Base-by-base conservation (phyloP, 2,329 filamentous ascomycete species). In the Erysiphe pulchra region DNA sequence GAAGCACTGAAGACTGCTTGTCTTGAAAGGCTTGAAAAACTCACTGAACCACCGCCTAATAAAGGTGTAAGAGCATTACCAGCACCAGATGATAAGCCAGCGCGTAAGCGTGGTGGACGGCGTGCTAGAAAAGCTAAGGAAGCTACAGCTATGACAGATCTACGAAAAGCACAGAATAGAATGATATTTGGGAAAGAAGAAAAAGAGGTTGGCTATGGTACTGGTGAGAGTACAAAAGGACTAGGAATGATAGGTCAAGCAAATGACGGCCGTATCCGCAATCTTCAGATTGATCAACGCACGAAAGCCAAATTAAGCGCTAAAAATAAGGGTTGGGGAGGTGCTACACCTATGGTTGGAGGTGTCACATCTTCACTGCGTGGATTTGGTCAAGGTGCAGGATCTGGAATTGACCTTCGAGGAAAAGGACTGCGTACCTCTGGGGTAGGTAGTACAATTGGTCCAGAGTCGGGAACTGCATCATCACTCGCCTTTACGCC, bases 141-240 rank as follows among this genome's bases (percentile, higher is more conserved):
- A 61, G 86, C 87, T 4, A 83, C 83, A 7, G 87, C 90, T 49
- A 92, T 94, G 84, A 98, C 90, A 0, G 90, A 98, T 46, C 67
- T 98, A 30, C 77, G 86, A 52, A 94, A 95, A 61, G 85, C 85
- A 4, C 90, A 95, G 62, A 98, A 98, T 63, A 75, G 90, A 46
- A 79, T 98, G 73, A 84, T 78, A 0, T 98, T 98, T 57, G 86
- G 86, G 48, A 90, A 92, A 59, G 87, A 95, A 61, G 90, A 98
- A 62, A 78, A 75, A 55, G 90, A 98, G 61, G 77, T 90, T 1
- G 87, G 86, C 31, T 95, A 92, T 59, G 87, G 85, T 33, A 75
- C 75, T 0, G 83, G 85, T 44, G 85, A 93, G 53, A 74, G 74
- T 46, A 92, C 86, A 0, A 77, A 78, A 49, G 90, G 90, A 28